These are phyloP conservation scores for Aspergillus thermomutatus DNA, from an alignment of 2,329 filamentous ascomycete species.

Conservation along the genomic window DNA sequence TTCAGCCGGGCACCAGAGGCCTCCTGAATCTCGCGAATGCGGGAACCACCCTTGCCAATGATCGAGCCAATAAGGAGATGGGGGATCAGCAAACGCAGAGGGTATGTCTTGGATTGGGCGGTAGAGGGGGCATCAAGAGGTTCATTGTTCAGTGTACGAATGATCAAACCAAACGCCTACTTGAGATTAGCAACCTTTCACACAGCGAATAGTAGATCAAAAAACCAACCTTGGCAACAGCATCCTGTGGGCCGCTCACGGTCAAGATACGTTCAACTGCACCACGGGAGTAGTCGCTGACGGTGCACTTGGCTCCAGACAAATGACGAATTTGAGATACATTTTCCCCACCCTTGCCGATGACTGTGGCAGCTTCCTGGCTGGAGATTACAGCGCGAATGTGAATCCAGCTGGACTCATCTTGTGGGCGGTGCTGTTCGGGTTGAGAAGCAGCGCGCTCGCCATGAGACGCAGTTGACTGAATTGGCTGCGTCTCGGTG, in stretches of 20 bases:
- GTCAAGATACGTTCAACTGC: slow-evolving; percentile 97
- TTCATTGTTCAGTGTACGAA: slow-evolving; percentile 97
- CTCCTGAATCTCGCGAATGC: slow-evolving; percentile 98
- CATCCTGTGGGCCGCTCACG: slow-evolving; percentile 93
- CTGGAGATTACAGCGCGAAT: slow-evolving; percentile 96
- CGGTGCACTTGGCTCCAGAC: slow-evolving; percentile 96
- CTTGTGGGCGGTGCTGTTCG: slow-evolving; percentile 57
- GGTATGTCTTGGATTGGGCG: slow-evolving; percentile 94
- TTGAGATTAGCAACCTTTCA: slow-evolving; percentile 12
- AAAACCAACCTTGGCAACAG: slow-evolving; percentile 79
- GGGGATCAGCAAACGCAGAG: slow-evolving; percentile 88
- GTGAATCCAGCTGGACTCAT: slow-evolving; percentile 96
- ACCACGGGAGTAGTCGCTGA: slow-evolving; percentile 96
- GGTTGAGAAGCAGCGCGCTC: slow-evolving; percentile 46
- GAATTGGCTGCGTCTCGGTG: slow-evolving; percentile 57
- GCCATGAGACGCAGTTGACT: slow-evolving; percentile 54
- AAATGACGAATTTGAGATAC: slow-evolving; percentile 93
- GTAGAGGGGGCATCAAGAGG: slow-evolving; percentile 83
- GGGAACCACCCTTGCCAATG: slow-evolving; percentile 92
- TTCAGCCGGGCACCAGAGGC: slow-evolving; percentile 94
- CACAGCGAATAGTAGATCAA: slow-evolving; percentile 15
- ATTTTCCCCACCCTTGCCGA: slow-evolving; percentile 98
- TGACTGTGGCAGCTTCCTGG: slow-evolving; percentile 93
- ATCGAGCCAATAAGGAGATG: slow-evolving; percentile 98
- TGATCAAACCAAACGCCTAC: slow-evolving; percentile 94